Evolutionary conservation across 2,329 filamentous ascomycete species (phyloP), one percentile per base, ranked within the genome.

Genomic region (Hymenoscyphus scutula): DNA sequence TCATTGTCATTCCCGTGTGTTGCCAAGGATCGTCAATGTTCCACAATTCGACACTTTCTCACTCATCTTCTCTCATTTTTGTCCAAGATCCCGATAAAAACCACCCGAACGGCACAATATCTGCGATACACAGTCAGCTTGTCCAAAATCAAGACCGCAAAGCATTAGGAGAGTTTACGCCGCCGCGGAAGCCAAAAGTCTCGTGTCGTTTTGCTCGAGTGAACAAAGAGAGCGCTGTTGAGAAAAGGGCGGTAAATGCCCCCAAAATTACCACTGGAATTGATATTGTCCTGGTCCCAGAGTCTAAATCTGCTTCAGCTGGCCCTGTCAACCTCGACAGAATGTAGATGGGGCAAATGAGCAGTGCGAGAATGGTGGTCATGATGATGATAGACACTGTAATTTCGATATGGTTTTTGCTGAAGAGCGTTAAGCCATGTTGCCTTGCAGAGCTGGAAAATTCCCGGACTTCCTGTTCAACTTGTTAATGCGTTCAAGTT

Each of bases 321-420:
- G 15, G 27, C 8, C 5, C 23, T n/a, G 41, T 63, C 5, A 68
- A 19, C 1, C 61, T 55, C 63, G 60, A 67, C 6, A 70, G 59
- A 7, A 67, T 53, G n/a, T 64, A 68, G 1, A 67, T 59, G 0
- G 68, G 68, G 1, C 65, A n/a, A 3, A 69, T 62, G 0, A 69
- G 58, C 1, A 69, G 62, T 4, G 57, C 59, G 1, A 69, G 53
- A 23, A 69, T 62, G 3, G 59, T 55, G 0, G 38, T 2, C 1
- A 51, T 60, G 1, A 65, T 62, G 25, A 68, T 64, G 2, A 61
- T 3, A 1, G 65, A 64, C 1, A 62, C 67, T 0, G 65, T 30
- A 2, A 60, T 34, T 23, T 64, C 51, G 13, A 68, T 60, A 0
- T 64, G 60, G n/a, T 41, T 51, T n/a, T 58, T 53, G 13, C 34